These are phyloP conservation scores for Salix brachista DNA, from an alignment of 345 rosid genomes.

Conservation along the genomic window DNA sequence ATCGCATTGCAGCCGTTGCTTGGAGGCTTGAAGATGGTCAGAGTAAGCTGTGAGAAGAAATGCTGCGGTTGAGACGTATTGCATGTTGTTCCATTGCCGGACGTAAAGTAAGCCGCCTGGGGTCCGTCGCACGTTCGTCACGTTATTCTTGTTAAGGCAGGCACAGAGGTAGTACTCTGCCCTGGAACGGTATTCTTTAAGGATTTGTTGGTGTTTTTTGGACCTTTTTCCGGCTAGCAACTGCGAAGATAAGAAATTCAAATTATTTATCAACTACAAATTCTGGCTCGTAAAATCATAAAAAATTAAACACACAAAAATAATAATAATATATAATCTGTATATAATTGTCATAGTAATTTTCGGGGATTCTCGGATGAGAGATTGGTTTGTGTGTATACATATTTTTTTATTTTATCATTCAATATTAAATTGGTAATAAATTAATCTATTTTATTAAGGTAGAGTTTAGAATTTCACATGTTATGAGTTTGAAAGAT, in stretches of 20 bases:
- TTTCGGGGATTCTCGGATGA: no score
- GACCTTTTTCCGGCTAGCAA: conserved; percentile 46
- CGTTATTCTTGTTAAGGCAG: conserved; percentile 61
- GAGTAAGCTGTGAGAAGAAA: conserved; percentile 81
- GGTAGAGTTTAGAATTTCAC: no score
- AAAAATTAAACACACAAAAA: no score
- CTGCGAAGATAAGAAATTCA: conserved; percentile 24
- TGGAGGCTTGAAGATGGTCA: conserved; percentile 41
- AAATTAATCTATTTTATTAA: no score
- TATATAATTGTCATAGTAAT: no score
- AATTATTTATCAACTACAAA: neutral
- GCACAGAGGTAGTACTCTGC: conserved; percentile 83
- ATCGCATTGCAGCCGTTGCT: conserved; percentile 43
- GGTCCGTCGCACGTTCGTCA: conserved; percentile 51
- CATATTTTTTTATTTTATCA: no score
- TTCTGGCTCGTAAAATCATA: no score
- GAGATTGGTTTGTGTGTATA: no score
- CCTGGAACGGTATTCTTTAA: conserved; percentile 59
- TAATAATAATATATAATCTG: no score
- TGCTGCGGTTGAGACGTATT: conserved; percentile 73
- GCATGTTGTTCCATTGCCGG: conserved; percentile 97
- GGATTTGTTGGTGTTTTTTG: conserved; percentile 33
- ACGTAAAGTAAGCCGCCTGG: conserved; percentile 76
- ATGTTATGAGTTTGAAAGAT: no score
- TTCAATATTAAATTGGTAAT: no score